Conservation (phyloP, 148 eudicot genomes). For the Simmondsia chinensis region DNA sequence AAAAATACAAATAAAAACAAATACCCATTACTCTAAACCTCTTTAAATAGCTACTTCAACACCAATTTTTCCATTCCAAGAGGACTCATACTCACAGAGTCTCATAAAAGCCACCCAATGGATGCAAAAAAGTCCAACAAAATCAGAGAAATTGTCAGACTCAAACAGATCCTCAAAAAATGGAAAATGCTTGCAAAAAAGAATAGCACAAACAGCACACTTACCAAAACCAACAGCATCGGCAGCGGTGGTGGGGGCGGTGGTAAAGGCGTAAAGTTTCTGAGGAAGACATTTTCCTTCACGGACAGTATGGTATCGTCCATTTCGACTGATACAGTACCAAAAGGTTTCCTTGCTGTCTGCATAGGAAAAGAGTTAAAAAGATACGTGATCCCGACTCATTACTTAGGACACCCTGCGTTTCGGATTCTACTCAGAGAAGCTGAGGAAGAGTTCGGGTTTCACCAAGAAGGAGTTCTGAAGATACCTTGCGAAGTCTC, state of each 20-base stretch:
- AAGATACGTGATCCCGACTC: slow-evolving; percentile 70
- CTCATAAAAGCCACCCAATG: slow-evolving; percentile 18
- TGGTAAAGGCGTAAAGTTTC: slow-evolving; percentile 64
- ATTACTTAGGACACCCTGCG: slow-evolving; percentile 55
- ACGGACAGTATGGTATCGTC: too few species aligned
- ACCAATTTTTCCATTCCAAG: neutral
- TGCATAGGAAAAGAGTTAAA: slow-evolving; percentile 69
- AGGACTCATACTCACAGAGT: too few species aligned
- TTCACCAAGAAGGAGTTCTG: slow-evolving; percentile 80
- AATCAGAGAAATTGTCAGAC: slow-evolving; percentile 80
- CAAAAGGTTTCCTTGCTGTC: slow-evolving; percentile 72
- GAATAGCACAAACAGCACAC: neutral
- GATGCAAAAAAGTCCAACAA: slow-evolving; percentile 70
- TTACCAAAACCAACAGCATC: slow-evolving; percentile 2
- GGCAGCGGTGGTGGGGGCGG: too few species aligned
- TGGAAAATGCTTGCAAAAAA: slow-evolving; percentile 61
- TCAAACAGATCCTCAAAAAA: slow-evolving; percentile 68
- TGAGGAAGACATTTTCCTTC: slow-evolving; percentile 74
- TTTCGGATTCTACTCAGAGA: slow-evolving; percentile 53
- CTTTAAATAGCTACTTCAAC: too few species aligned
- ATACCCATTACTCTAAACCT: too few species aligned
- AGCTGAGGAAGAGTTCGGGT: slow-evolving; percentile 96
- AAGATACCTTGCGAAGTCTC: slow-evolving; percentile 69
- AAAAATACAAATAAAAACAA: too few species aligned
- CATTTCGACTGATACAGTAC: slow-evolving; percentile 26